phyloP scores from a whole-genome alignment of 1,284 basidiomycete genomes.

The Ustilago sp. region DNA sequence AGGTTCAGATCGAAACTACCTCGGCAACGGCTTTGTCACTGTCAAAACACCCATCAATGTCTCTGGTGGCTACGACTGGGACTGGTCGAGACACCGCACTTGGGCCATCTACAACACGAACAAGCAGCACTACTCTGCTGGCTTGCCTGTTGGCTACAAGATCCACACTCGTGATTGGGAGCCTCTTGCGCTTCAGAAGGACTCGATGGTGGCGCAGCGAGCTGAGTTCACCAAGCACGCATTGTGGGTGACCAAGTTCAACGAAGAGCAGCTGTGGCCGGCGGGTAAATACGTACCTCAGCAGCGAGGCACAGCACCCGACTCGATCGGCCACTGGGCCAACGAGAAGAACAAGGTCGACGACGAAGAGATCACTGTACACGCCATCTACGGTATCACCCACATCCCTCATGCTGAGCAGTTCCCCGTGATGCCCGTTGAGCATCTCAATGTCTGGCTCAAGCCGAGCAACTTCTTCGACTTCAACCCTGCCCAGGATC shows the following conservation, averaged over 20 bases:
- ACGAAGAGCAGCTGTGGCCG: constrained; percentile 83
- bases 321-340: constrained; percentile 81
- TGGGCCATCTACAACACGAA: constrained; percentile 70
- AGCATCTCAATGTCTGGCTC: constrained; percentile 80
- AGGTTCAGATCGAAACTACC: constrained; percentile 65
- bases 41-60: constrained; percentile 68
- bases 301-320: constrained; percentile 73
- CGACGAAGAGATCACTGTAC: constrained; percentile 76
- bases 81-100: constrained; percentile 68
- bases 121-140: constrained; percentile 70
- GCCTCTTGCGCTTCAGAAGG: constrained; percentile 76
- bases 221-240: constrained; percentile 82
- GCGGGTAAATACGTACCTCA: constrained; percentile 87
- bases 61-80: constrained; percentile 67
- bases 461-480: constrained; percentile 88
- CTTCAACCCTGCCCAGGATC: constrained; percentile 86
- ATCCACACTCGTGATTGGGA: constrained; percentile 61
- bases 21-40: constrained; percentile 70
- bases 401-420: constrained; percentile 88
- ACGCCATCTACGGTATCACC: constrained; percentile 82
- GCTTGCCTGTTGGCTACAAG: constrained; percentile 80
- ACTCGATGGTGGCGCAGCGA: constrained; percentile 80
- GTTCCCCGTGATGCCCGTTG: constrained; percentile 86
- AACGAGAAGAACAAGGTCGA: constrained; percentile 69
- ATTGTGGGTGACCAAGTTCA: constrained; percentile 77